Evolutionary conservation across 148 eudicot genomes (phyloP), one percentile per base, ranked within the genome.

Genomic region (Linanthus parryae): DNA sequence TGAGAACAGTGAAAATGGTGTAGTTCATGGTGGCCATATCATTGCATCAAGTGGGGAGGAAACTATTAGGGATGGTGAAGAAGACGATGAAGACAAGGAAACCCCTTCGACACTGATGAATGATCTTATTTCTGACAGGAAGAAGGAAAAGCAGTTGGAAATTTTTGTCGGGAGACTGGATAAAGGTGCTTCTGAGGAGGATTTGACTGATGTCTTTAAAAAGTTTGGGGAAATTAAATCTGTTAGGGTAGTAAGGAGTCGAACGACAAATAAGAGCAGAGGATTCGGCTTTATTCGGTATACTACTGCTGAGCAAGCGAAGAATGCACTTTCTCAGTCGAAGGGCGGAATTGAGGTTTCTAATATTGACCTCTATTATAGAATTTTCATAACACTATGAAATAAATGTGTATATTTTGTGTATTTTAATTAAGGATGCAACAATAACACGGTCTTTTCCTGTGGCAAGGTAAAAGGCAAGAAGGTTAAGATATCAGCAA

Each of bases 221-320:
- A 29, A 47, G 46, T 64, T 70, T 48, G 74, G 74, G 37, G 69
- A 63, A 21, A 54, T 70, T 42, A 57, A 28, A 58, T 37, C 36
- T 4, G 56, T 29, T 13, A 64, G 57, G 48, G 25, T 63, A 58
- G 35, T 53, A 29, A 70, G 58, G 57, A 38, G 54, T 40, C 31
- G 38, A 34, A 41, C 27, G 11, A 39, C 69, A 25, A 64, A 64
- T 30, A 64, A 54, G 60, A 70, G 61, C 63, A 64, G 29, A 64
- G 79, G 69, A 26, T 70, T 29, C 59, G 74, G 69, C 28, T 70
- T 70, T 47, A 33, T 70, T 20, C 60, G 23, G 25, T 70, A 52
- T 58, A 65, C 74, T 40, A 47, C 41, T 35, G 27, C 41, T 35
- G 65, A 63, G 44, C 65, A 64, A 53, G 63, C 69, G 37, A 56